A percentile compares a stretch with the other conserved stretches of the same genome.
Evolutionary conservation across 83 land plant species (phyloP).

Genomic region (Larix sibirica): DNA sequence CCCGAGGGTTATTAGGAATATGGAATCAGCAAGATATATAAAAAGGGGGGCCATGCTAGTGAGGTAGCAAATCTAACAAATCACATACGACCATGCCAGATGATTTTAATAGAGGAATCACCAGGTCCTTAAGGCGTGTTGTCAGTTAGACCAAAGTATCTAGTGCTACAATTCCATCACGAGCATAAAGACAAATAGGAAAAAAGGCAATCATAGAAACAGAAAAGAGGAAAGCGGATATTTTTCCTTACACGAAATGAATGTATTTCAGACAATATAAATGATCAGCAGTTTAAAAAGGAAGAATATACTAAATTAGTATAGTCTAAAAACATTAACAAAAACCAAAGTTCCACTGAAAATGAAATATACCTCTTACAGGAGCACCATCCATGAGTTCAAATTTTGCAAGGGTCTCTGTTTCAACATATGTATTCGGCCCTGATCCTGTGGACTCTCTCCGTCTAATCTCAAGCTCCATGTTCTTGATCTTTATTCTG

Average conservation of each 20-base stretch:
- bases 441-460: slow-evolving; percentile 98
- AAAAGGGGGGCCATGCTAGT: no score
- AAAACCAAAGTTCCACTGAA: neutral
- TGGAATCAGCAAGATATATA: no score
- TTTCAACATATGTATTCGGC: slow-evolving; percentile 95
- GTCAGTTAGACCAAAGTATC: no score
- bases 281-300: neutral
- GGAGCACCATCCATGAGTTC: slow-evolving; percentile 99
- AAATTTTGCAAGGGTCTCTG: slow-evolving; percentile 94
- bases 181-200: no score
- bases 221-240: neutral
- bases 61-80: no score
- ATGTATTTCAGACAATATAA: neutral
- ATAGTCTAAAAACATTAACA: neutral
- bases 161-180: no score
- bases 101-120: no score
- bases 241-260: neutral
- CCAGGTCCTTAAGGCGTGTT: no score
- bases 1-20: no score
- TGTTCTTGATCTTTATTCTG: slow-evolving; percentile 93
- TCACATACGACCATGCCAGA: no score
- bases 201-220: neutral
- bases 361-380: slow-evolving; percentile 69
- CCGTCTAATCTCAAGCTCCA: slow-evolving; percentile 98
- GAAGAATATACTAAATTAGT: neutral